Evolutionary conservation across 177 flowering plant genomes (phyloP).

Genomic region (Vitis hybrid): DNA sequence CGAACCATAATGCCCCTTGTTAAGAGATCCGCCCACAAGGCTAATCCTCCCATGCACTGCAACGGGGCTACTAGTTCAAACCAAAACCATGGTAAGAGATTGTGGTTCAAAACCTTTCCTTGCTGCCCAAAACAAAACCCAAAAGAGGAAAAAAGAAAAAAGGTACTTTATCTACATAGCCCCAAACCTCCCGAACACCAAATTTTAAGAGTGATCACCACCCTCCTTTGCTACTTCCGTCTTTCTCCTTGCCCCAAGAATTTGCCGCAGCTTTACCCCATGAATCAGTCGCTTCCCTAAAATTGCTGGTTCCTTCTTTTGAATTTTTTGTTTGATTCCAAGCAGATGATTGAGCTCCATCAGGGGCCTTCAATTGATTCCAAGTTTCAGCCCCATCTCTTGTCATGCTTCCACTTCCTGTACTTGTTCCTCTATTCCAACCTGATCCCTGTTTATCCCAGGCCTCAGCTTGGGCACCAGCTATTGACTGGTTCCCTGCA

Average conservation of each 20-base stretch:
- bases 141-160: too few relatives aligned
- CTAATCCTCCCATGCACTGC: too few relatives aligned
- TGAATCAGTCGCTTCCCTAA: constrained; percentile 12
- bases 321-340: constrained; percentile 1
- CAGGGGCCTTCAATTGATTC: constrained; percentile 11
- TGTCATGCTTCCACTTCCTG: background rate
- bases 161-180: too few relatives aligned
- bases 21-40: too few relatives aligned
- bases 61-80: too few relatives aligned
- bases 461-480: constrained; percentile 3
- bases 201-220: constrained; percentile 1
- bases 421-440: constrained; percentile 15
- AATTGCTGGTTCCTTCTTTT: background rate
- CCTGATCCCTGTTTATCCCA: constrained; percentile 19
- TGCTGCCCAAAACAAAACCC: too few relatives aligned
- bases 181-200: too few relatives aligned
- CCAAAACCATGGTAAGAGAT: too few relatives aligned
- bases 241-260: constrained; percentile 12
- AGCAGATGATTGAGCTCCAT: constrained; percentile 4
- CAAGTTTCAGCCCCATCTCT: background rate
- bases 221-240: constrained; percentile 20
- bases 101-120: too few relatives aligned
- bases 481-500: constrained; percentile 4
- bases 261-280: constrained; percentile 22
- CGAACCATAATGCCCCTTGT: too few relatives aligned